Base-by-base conservation (phyloP, 805 yeast species). In the Candida quercuum region DNA sequence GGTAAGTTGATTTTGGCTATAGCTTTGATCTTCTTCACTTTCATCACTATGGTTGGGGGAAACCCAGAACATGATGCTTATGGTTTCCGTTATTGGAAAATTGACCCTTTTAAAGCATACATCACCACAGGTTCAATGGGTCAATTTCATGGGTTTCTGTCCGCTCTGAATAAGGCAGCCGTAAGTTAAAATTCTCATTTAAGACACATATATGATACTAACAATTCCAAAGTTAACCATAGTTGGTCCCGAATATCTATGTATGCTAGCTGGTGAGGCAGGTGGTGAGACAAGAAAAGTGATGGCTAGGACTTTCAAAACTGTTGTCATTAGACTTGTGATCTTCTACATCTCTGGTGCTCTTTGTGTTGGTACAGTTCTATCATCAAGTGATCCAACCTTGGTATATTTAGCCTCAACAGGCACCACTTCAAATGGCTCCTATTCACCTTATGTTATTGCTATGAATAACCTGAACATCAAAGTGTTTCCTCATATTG, bases 41-140 rank as follows among this genome's bases (percentile, higher is more conserved):
- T 86, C 48, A 57, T 83, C 35, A 78, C 86, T 6, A 86, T 85
- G 91, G 75, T 81, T 19, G 94, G 95, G 22, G 95, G 94, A 19
- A 85, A 84, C 55, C 93, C 93, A 2, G 56, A 64, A 33, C 76
- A 71, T 41, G 83, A 81, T 46, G 71, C 64, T 6, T 74, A 66
- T 45, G 83, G 83, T 6, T 75, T 76, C 56, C 21, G 38, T 16
- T 67, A 72, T 53, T 77, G 77, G 72, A 57, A 52, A 33, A 51
- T 56, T n/a, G 74, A 72, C 34, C 74, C 76, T 6, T 74, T 82
- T 49, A 78, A 77, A 21, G 68, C 70, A 47, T 74, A 71, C 51
- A 58, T 68, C 25, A 70, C 71, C 13, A 59, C 68, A 10, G 87
- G 88, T 2, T 47, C 56, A 1, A 49, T 71, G 40, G 89, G 89